phyloP scores from a whole-genome alignment of 23 red algal genomes.

The Chondrus crispus region DNA sequence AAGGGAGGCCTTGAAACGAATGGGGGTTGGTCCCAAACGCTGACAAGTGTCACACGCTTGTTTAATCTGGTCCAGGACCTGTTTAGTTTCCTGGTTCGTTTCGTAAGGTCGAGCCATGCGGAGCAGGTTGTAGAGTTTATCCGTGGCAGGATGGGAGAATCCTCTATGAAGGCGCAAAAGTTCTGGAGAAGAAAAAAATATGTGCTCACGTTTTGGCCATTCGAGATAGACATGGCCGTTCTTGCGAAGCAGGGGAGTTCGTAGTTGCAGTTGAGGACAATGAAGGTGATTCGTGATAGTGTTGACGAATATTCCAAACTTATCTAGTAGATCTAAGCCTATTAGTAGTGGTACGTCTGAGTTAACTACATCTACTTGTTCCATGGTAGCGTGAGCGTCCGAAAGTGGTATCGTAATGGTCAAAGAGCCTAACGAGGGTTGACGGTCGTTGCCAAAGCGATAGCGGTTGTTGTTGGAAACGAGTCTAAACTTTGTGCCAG shows the following conservation, averaged over 20 bases:
- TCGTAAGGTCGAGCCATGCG: background rate
- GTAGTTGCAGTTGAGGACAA: no score
- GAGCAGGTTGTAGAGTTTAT: background rate
- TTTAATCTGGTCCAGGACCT: background rate
- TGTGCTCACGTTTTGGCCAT: background rate
- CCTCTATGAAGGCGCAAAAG: background rate
- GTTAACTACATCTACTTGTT: background rate
- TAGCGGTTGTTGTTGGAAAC: no score
- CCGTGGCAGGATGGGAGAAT: background rate
- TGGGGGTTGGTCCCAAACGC: background rate
- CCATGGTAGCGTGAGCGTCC: no score
- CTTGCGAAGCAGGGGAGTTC: background rate
- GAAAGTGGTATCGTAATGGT: no score
- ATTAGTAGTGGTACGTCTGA: background rate
- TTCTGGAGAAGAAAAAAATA: background rate
- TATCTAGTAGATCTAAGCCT: background rate
- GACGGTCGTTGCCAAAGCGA: no score
- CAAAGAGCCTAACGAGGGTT: no score
- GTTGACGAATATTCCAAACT: no score
- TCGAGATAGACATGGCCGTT: background rate
- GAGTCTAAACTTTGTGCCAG: no score
- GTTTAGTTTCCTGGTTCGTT: background rate
- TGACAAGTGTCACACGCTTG: conserved; percentile 11
- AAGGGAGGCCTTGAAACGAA: background rate
- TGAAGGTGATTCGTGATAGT: no score